A percentile compares a stretch with the other conserved stretches of the same genome.
These are phyloP conservation scores for Ophiostoma sp. DNA, from an alignment of 2,329 filamentous ascomycete genomes.

Conservation along the genomic window DNA sequence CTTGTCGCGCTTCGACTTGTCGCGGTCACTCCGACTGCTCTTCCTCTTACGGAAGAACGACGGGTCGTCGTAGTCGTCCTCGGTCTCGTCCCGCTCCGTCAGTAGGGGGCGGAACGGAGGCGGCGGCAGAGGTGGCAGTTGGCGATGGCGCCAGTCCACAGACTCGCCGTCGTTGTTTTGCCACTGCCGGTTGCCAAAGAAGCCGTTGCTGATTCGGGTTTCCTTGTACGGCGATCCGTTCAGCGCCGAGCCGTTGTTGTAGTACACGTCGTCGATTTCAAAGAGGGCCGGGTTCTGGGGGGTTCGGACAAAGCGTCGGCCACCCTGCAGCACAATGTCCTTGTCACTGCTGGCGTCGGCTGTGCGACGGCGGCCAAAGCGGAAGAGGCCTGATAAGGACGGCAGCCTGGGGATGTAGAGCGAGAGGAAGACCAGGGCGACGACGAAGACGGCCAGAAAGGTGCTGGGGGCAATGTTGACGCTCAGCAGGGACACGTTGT, in stretches of 20 bases:
- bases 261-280: conserved; percentile 22
- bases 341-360: conserved; percentile 14
- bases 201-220: not conserved
- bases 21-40: conserved; percentile 16
- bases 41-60: conserved; percentile 9
- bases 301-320: conserved; percentile 12
- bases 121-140: conserved; percentile 24
- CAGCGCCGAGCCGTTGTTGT: not conserved
- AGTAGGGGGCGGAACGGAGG: conserved; percentile 18
- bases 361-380: conserved; percentile 26
- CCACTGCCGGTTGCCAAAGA: too few relatives aligned
- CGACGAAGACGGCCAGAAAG: conserved; percentile 47
- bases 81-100: conserved; percentile 12
- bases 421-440: conserved; percentile 48
- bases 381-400: conserved; percentile 26
- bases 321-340: conserved; percentile 15
- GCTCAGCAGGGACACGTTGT: conserved; percentile 55
- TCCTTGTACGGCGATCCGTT: not conserved
- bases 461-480: conserved; percentile 54
- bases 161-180: conserved; percentile 10
- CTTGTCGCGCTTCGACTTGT: conserved; percentile 2
- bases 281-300: conserved; percentile 11
- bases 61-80: conserved; percentile 15
- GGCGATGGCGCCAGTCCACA: conserved; percentile 24
- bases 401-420: conserved; percentile 40